A percentile compares a stretch with the other conserved stretches of the same genome.
Evolutionary conservation across 495 filamentous ascomycete genomes (phyloP).

Genomic region (Xylaria nigripes): DNA sequence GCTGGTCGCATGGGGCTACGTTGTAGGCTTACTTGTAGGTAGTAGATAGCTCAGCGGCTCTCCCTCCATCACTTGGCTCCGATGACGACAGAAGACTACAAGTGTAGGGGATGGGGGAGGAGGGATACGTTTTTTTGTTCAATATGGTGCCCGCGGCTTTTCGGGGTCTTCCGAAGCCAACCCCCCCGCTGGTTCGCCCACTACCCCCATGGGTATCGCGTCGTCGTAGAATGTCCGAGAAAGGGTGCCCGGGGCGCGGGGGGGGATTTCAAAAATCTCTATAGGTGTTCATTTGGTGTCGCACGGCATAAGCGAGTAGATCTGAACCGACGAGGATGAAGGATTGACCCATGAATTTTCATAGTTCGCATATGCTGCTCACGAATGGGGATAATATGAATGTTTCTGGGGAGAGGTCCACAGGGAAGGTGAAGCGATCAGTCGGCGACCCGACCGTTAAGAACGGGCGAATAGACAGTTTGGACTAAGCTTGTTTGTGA

Average conservation of each 20-base stretch:
- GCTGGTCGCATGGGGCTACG: not conserved
- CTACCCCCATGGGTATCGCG: not conserved
- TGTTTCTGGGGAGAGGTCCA: not conserved
- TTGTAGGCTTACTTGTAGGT: not conserved
- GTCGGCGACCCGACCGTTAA: too few species aligned
- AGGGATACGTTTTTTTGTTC: not conserved
- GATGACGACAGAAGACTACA: not conserved
- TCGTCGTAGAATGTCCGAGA: not conserved
- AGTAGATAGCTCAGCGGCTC: not conserved
- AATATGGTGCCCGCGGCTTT: not conserved
- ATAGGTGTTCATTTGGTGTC: not conserved
- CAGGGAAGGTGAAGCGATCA: not conserved
- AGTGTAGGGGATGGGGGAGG: not conserved
- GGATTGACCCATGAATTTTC: not conserved
- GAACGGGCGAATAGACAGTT: not conserved
- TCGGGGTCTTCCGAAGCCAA: not conserved
- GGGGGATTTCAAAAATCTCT: too few species aligned
- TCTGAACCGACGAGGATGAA: not conserved
- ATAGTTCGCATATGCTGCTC: not conserved
- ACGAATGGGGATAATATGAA: not conserved
- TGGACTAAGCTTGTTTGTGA: not conserved
- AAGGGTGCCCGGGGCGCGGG: too few species aligned
- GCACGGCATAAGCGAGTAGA: constrained; percentile 11
- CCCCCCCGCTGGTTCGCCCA: not conserved
- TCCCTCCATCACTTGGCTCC: not conserved